phyloP scores from a whole-genome alignment of 2,329 filamentous ascomycete species.

The Drechslera avenae region DNA sequence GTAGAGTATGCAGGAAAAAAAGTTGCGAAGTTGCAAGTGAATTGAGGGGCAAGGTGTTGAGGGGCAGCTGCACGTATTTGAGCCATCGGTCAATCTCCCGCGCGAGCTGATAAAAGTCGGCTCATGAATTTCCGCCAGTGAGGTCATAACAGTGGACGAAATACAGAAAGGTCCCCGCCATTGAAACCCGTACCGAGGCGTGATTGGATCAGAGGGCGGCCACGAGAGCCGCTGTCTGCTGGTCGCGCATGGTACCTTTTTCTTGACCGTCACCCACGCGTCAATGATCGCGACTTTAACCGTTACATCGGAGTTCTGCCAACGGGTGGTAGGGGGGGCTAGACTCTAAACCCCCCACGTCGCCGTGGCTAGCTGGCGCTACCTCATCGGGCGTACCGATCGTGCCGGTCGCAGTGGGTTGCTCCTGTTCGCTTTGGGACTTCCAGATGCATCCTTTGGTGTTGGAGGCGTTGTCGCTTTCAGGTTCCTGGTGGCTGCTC shows the following conservation, averaged over 20 bases:
- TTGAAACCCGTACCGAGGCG: neutral
- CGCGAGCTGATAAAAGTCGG: conserved; percentile 28
- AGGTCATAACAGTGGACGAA: conserved; percentile 38
- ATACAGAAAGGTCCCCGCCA: conserved; percentile 13
- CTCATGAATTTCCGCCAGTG: conserved; percentile 38
- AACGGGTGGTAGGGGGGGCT: neutral
- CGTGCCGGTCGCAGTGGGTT: neutral
- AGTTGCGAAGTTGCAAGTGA: conserved; percentile 7
- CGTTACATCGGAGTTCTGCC: conserved; percentile 9
- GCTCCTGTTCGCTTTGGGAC: neutral
- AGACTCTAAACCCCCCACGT: neutral
- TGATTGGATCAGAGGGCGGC: conserved; percentile 7
- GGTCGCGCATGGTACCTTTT: conserved; percentile 12
- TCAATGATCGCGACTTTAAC: conserved; percentile 12
- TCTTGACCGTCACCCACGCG: conserved; percentile 12
- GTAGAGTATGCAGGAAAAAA: conserved; percentile 7
- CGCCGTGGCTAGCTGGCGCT: neutral
- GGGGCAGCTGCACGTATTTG: conserved; percentile 36
- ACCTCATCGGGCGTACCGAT: conserved; percentile 4
- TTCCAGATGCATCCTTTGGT: neutral
- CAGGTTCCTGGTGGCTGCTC: neutral
- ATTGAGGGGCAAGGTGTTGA: conserved; percentile 25
- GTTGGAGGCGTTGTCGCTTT: neutral
- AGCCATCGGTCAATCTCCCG: conserved; percentile 20
- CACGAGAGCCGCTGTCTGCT: conserved; percentile 3